Evolutionary conservation across 768 basidiomycete species (phyloP).

Genomic region (Kondoa malvinella): DNA sequence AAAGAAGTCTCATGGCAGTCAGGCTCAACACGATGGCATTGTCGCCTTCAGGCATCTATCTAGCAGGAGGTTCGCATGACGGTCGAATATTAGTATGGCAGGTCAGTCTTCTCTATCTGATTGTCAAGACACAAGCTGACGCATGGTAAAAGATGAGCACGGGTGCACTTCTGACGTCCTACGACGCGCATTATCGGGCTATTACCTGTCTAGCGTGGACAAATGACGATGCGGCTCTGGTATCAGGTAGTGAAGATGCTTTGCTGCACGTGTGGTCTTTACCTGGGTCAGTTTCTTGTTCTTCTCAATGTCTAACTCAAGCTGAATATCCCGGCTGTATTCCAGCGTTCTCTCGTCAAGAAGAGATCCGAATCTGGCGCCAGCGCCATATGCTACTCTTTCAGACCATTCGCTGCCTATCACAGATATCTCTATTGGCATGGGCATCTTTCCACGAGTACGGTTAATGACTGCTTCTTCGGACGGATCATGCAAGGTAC

Average conservation of each 20-base stretch:
- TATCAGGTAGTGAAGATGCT: conserved; percentile 83
- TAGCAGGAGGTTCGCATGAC: conserved; percentile 70
- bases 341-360: not conserved
- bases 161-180: conserved; percentile 56
- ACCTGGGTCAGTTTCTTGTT: conserved; percentile 46
- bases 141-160: conserved; percentile 32
- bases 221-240: conserved; percentile 55
- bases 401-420: conserved; percentile 86
- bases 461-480: conserved; percentile 62
- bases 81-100: conserved; percentile 94
- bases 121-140: not conserved
- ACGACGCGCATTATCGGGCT: conserved; percentile 91
- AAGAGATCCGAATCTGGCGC: conserved; percentile 15
- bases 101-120: conserved; percentile 39
- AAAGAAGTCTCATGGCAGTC: conserved; percentile 77
- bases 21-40: conserved; percentile 64
- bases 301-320: too few relatives aligned
- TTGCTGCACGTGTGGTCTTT: conserved; percentile 76
- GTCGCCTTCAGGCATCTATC: conserved; percentile 54
- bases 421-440: conserved; percentile 60
- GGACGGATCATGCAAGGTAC: conserved; percentile 82
- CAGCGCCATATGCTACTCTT: conserved; percentile 60
- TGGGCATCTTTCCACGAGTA: conserved; percentile 60
- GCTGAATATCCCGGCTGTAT: too few relatives aligned
- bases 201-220: conserved; percentile 71